Percentiles rank a stretch among this genome's conserved stretches.
phyloP scores from a whole-genome alignment of 78 protist species.

The Pigoraptor vietnamica region DNA sequence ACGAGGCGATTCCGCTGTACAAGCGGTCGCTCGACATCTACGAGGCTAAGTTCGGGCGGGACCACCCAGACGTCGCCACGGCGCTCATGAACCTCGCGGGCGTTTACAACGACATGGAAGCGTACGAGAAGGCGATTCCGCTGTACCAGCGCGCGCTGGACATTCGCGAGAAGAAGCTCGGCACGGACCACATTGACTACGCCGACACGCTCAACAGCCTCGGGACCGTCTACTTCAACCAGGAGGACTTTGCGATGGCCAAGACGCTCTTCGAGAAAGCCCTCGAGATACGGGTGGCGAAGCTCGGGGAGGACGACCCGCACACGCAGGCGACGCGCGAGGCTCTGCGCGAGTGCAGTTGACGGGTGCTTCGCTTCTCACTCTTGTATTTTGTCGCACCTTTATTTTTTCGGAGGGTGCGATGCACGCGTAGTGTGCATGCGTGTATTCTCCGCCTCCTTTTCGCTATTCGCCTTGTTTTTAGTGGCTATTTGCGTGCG shows the following conservation, averaged over 20 bases:
- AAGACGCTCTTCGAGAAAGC: not conserved
- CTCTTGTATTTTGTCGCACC: not conserved
- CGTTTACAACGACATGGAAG: not conserved
- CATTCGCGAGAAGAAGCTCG: not conserved
- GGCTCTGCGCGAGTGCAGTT: not conserved
- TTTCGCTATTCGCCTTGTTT: not conserved
- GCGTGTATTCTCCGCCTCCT: not conserved
- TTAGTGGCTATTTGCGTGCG: not conserved
- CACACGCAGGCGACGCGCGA: not conserved
- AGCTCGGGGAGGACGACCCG: not conserved
- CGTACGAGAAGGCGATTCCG: not conserved
- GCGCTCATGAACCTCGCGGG: not conserved
- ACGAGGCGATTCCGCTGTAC: not conserved
- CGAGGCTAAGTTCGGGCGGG: not conserved
- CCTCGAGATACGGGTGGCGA: not conserved
- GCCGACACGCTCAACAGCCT: not conserved
- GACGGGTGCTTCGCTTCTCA: not conserved
- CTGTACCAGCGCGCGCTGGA: conserved; percentile 8
- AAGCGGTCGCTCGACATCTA: not conserved
- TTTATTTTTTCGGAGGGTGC: no score
- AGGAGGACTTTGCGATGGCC: not conserved
- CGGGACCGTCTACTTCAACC: not conserved
- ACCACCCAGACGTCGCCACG: not conserved
- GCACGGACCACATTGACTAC: not conserved
- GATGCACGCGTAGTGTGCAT: no score